Conservation (phyloP, 176 grass and related monocot genomes). For the Cenchrus americanus region DNA sequence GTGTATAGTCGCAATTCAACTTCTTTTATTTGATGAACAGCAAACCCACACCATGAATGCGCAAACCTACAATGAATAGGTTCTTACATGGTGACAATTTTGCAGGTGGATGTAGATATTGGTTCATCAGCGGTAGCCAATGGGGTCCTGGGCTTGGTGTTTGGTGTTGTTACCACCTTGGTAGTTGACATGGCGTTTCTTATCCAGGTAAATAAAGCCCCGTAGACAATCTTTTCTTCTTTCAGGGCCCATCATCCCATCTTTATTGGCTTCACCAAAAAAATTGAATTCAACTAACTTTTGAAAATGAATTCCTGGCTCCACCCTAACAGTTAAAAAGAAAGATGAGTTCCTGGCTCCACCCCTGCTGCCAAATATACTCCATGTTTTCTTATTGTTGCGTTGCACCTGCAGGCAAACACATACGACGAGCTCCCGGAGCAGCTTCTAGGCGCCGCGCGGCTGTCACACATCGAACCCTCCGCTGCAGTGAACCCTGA, state of each 20-base stretch:
- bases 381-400: slow-evolving; percentile 12
- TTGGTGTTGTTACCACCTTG: slow-evolving; percentile 81
- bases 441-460: slow-evolving; percentile 76
- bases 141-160: slow-evolving; percentile 95
- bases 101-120: slow-evolving; percentile 95
- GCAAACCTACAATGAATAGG: background rate
- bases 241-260: background rate
- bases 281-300: too few species aligned
- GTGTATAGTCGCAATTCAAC: slow-evolving; percentile 2
- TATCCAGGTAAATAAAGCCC: slow-evolving; percentile 73
- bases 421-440: slow-evolving; percentile 85
- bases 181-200: slow-evolving; percentile 98
- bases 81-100: slow-evolving; percentile 16
- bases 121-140: slow-evolving; percentile 95
- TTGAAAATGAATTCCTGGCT: too few species aligned
- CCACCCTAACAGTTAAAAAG: too few species aligned
- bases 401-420: slow-evolving; percentile 59
- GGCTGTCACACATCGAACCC: slow-evolving; percentile 76
- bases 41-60: background rate
- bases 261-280: background rate
- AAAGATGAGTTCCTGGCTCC: background rate
- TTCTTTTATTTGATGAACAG: background rate
- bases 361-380: background rate
- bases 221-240: background rate
- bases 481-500: slow-evolving; percentile 56